Conservation (phyloP, 2,329 filamentous ascomycete genomes). For the Zymoseptoria crescenta region DNA sequence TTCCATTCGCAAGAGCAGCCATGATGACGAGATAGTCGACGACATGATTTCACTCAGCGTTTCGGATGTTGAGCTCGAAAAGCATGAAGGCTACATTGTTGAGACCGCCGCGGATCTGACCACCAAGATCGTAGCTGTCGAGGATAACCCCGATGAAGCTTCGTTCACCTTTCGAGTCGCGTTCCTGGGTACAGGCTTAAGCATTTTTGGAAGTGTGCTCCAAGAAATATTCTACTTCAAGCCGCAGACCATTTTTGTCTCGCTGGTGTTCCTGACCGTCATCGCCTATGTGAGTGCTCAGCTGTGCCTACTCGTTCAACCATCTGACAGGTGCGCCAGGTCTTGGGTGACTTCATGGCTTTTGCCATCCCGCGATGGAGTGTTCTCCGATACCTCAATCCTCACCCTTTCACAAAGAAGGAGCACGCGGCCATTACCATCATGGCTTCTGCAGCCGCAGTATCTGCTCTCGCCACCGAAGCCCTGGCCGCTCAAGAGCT, state of each 20-base stretch:
- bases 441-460: slow-evolving; percentile 37
- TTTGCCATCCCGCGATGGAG: slow-evolving; percentile 31
- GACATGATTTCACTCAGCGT: neutral
- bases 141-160: slow-evolving; percentile 32
- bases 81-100: slow-evolving; percentile 1
- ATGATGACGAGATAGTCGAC: neutral
- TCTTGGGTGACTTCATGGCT: slow-evolving; percentile 34
- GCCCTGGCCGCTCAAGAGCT: slow-evolving; percentile 41
- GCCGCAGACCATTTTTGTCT: slow-evolving; percentile 40
- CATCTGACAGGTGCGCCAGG: neutral
- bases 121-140: slow-evolving; percentile 29
- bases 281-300: slow-evolving; percentile 32
- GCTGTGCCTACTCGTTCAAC: too few relatives aligned
- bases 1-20: neutral
- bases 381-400: slow-evolving; percentile 33
- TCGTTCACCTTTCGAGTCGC: slow-evolving; percentile 35
- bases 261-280: slow-evolving; percentile 39
- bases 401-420: slow-evolving; percentile 28
- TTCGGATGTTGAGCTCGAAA: neutral
- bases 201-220: slow-evolving; percentile 29
- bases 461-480: slow-evolving; percentile 31
- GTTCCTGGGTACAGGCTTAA: slow-evolving; percentile 30
- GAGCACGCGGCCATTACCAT: slow-evolving; percentile 36
- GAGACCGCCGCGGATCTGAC: slow-evolving; percentile 27
- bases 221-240: slow-evolving; percentile 43